Evolutionary conservation across 192 early-diverging fungal genomes (phyloP).

Genomic region (Coemansia sp.): DNA sequence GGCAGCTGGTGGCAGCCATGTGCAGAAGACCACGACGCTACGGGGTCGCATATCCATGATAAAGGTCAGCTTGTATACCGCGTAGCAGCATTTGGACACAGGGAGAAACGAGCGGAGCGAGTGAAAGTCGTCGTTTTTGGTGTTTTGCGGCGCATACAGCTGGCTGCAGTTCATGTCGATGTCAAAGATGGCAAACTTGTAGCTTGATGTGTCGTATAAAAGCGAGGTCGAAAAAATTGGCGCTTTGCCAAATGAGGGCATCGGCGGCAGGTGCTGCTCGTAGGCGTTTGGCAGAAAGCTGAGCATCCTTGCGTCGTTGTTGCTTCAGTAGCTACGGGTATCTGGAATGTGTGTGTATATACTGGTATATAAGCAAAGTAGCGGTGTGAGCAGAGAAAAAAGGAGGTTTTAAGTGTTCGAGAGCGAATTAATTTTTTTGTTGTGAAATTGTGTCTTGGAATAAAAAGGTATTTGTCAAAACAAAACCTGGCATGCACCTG

Average conservation of each 20-base stretch:
- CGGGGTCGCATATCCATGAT: conserved; percentile 13
- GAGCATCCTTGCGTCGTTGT: conserved; percentile 1
- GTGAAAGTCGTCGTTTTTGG: conserved; percentile 10
- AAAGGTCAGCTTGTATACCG: conserved; percentile 17
- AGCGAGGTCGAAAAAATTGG: not conserved
- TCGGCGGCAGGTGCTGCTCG: conserved; percentile 5
- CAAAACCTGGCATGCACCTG: too few relatives aligned
- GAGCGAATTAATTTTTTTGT: too few relatives aligned
- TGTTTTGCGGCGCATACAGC: conserved; percentile 5
- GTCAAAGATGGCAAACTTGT: conserved; percentile 22
- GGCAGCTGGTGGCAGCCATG: conserved; percentile 16
- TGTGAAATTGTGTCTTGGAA: too few relatives aligned
- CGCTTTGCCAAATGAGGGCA: conserved; percentile 8
- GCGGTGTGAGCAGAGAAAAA: too few relatives aligned
- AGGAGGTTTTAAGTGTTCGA: too few relatives aligned
- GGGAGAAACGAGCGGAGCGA: conserved; percentile 19
- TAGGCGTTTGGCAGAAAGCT: not conserved
- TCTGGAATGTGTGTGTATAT: not conserved
- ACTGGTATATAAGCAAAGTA: too few relatives aligned
- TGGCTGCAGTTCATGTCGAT: conserved; percentile 10
- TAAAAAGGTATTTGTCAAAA: too few relatives aligned
- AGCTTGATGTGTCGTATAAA: conserved; percentile 12
- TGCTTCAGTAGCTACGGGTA: not conserved
- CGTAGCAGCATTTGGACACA: conserved; percentile 18
- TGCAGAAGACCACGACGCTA: conserved; percentile 17